Evolutionary conservation across 352 stramenopile genomes (phyloP).

Genomic region (Hyaloperonospora arabidopsidis): DNA sequence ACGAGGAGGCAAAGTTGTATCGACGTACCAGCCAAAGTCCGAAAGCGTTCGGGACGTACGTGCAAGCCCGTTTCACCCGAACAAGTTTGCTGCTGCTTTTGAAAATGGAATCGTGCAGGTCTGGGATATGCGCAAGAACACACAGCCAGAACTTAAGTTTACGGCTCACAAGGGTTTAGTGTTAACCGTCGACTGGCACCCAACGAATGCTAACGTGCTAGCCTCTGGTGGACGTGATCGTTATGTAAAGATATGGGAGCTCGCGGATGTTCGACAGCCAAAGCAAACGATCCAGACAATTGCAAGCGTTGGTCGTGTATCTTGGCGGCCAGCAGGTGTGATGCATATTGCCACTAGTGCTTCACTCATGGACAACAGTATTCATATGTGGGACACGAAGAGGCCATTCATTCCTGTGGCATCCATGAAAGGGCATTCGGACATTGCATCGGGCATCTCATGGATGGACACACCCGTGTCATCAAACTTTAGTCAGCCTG

Average conservation of each 20-base stretch:
- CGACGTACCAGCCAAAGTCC: conserved; percentile 78
- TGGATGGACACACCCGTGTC: conserved; percentile 77
- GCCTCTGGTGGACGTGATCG: conserved; percentile 78
- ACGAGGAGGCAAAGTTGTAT: conserved; percentile 54
- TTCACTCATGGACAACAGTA: conserved; percentile 81
- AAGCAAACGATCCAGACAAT: conserved; percentile 84
- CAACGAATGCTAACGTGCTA: conserved; percentile 49
- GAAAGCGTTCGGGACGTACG: conserved; percentile 82
- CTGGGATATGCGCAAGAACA: conserved; percentile 81
- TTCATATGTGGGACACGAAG: conserved; percentile 83
- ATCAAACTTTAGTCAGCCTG: conserved; percentile 26
- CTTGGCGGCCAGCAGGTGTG: conserved; percentile 66
- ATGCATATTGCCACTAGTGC: conserved; percentile 83
- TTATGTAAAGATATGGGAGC: conserved; percentile 84
- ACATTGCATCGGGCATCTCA: conserved; percentile 76
- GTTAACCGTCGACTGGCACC: conserved; percentile 79
- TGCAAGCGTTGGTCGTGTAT: conserved; percentile 71
- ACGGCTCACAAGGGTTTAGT: conserved; percentile 82
- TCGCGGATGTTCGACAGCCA: conserved; percentile 60
- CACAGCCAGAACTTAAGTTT: conserved; percentile 77
- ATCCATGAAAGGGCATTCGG: conserved; percentile 77
- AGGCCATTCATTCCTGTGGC: conserved; percentile 77
- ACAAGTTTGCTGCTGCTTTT: conserved; percentile 76
- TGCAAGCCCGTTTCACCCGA: conserved; percentile 62
- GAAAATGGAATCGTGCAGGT: conserved; percentile 84